Evolutionary conservation across 2,329 filamentous ascomycete species (phyloP).

Genomic region (Trichoderma pleuroti): DNA sequence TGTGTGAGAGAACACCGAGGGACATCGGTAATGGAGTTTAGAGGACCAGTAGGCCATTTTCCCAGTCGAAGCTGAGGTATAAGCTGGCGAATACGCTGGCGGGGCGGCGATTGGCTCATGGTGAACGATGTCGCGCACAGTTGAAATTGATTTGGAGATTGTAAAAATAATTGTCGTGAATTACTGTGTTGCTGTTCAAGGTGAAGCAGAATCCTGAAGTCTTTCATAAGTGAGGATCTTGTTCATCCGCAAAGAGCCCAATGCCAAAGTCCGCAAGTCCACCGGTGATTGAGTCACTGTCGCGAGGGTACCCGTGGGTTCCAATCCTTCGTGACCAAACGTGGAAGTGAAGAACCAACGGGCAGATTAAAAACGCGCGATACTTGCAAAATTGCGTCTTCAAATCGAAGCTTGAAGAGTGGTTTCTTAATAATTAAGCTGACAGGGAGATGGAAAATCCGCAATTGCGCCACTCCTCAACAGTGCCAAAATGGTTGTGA

Average conservation of each 20-base stretch:
- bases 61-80: conserved; percentile 45
- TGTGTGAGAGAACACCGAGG: conserved; percentile 46
- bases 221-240: not conserved
- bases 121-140: not conserved
- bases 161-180: fast-evolving
- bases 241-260: not conserved
- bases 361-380: not conserved
- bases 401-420: not conserved
- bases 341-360: not conserved
- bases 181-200: no score
- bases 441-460: not conserved
- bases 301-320: not conserved
- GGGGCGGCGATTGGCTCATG: conserved; percentile 3
- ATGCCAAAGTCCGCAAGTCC: not conserved
- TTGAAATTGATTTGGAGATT: not conserved
- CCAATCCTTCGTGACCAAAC: not conserved
- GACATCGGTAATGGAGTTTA: conserved; percentile 52
- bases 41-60: conserved; percentile 40
- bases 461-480: not conserved
- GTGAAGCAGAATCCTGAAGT: not conserved
- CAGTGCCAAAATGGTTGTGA: not conserved
- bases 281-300: not conserved
- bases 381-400: not conserved
- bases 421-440: not conserved
- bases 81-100: conserved; percentile 41